Evolutionary conservation across 164 flowering plant genomes (phyloP).

Genomic region (Cinnamomum micranthum): DNA sequence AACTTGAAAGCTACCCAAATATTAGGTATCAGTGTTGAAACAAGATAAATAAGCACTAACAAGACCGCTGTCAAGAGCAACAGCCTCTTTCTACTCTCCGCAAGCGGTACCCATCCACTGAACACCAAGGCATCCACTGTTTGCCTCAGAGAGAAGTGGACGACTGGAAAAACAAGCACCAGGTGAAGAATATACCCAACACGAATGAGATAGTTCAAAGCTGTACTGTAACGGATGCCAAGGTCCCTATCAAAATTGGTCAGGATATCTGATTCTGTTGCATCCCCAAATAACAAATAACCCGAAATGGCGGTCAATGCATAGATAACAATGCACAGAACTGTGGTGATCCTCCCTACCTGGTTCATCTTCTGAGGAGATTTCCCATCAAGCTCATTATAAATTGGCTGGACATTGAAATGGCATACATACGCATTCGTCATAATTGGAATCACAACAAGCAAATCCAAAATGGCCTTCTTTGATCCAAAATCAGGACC

Average conservation of each 20-base stretch:
- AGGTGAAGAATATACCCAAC: constrained; percentile 85
- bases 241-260: constrained; percentile 87
- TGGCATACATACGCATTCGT: constrained; percentile 91
- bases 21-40: constrained; percentile 85
- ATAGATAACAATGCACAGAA: constrained; percentile 67
- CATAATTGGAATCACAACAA: constrained; percentile 95
- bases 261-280: constrained; percentile 81
- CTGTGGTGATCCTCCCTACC: constrained; percentile 80
- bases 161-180: constrained; percentile 88
- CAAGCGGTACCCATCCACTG: constrained; percentile 56
- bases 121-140: constrained; percentile 80
- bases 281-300: constrained; percentile 75
- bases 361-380: constrained; percentile 85
- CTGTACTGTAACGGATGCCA: constrained; percentile 73
- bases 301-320: constrained; percentile 74
- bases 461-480: constrained; percentile 71
- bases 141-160: constrained; percentile 89
- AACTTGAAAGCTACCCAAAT: constrained; percentile 98
- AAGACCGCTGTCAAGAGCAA: constrained; percentile 54
- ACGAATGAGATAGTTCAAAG: constrained; percentile 71
- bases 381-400: constrained; percentile 82
- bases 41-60: constrained; percentile 57
- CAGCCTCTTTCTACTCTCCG: constrained; percentile 78
- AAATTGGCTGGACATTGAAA: constrained; percentile 91
- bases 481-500: constrained; percentile 77